Base-by-base conservation (phyloP, 345 rosid species). In the Eucalyptus albens region DNA sequence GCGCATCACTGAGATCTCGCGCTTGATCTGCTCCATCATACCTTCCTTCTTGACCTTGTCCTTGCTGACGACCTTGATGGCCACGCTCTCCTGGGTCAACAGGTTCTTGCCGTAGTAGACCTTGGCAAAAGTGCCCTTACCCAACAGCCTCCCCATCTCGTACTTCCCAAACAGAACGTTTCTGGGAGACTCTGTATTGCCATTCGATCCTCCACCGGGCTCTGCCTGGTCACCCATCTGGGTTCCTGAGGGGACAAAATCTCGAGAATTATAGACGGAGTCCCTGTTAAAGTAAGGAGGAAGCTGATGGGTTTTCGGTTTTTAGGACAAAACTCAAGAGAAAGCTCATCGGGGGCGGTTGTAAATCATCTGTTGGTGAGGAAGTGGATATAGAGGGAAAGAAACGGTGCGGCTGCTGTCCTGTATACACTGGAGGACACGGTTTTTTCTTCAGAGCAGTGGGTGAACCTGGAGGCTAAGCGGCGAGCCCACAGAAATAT, bases 1-100 rank as follows among this genome's bases (percentile, higher is more conserved):
- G 65, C 95, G 93, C 96, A 94, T 94, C 86, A 94, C 92, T 17
- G 94, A 92, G 60, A 94, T 93, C 92, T 94, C 96, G 19, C 93
- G 88, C 86, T 90, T 91, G 15, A 94, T 93, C 24, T 93, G 90
- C 83, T 94, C 95, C 93, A 93, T 87, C 17, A 91, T 22, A 5
- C 93, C 92, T 62, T 92, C 91, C 83, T 88, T 90, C 69, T 89
- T 92, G 59, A 91, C 92, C 5, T 55, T 89, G 47, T 93, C 89
- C 86, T 93, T 94, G 86, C 91, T 91, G 53, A 94, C 90, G 22
- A 93, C 91, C 51, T 94, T 94, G 69, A 94, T 90, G 7, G 95
- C 96, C 9, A 92, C 95, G 50, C 90, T 62, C 72, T 91, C 92
- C 37, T 90, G 90, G 47, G 92, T 93, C 11, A 72, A n/a, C 8